Evolutionary conservation across 768 basidiomycete species (phyloP).

Genomic region (Suillus bovinus): DNA sequence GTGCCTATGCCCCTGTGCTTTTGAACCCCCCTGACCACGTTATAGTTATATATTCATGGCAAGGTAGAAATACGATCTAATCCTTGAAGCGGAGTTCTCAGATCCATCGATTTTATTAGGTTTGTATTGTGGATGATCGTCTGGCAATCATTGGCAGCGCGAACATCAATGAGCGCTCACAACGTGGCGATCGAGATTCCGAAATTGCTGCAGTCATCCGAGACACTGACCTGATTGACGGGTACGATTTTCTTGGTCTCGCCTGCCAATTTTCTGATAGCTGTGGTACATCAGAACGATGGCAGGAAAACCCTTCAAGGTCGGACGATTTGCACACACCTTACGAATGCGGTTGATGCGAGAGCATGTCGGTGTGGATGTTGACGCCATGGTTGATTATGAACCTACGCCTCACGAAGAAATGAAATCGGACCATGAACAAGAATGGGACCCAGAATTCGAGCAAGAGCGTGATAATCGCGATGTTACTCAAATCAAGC

Average conservation of each 20-base stretch:
- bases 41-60: slow-evolving; percentile 84
- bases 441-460: slow-evolving; percentile 74
- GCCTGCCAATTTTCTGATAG: slow-evolving; percentile 2
- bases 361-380: slow-evolving; percentile 94
- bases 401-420: slow-evolving; percentile 60
- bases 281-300: slow-evolving; percentile 62
- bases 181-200: slow-evolving; percentile 94
- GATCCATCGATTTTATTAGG: slow-evolving; percentile 14
- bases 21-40: slow-evolving; percentile 12
- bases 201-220: slow-evolving; percentile 91
- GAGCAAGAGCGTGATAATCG: slow-evolving; percentile 55
- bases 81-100: background rate
- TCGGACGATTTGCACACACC: slow-evolving; percentile 95
- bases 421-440: slow-evolving; percentile 47
- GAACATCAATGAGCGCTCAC: slow-evolving; percentile 97
- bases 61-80: slow-evolving; percentile 45
- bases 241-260: slow-evolving; percentile 43
- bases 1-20: slow-evolving; percentile 14
- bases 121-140: slow-evolving; percentile 91
- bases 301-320: slow-evolving; percentile 93
- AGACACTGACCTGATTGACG: slow-evolving; percentile 96
- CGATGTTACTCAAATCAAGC: slow-evolving; percentile 44
- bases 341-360: slow-evolving; percentile 93
- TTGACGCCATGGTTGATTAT: slow-evolving; percentile 82
- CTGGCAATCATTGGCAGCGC: slow-evolving; percentile 94